Percentiles rank a stretch among this genome's conserved stretches.
Conservation (phyloP, 768 basidiomycete species). For the Epithele typhae region DNA sequence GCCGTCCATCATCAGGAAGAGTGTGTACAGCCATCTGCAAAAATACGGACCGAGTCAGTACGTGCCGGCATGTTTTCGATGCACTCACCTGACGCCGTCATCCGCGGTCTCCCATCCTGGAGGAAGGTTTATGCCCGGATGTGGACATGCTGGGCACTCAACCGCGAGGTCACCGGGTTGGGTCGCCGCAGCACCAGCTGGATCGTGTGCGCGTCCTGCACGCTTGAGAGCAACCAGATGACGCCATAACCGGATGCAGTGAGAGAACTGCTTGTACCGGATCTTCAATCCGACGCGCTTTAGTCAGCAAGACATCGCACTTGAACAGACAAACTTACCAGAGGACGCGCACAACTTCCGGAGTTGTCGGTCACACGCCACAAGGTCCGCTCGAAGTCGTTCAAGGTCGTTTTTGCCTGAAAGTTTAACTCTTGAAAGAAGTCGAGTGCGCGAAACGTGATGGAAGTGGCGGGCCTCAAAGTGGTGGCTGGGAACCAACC, state of each 20-base stretch:
- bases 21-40: slow-evolving; percentile 22
- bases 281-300: slow-evolving; percentile 6
- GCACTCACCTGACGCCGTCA: slow-evolving; percentile 11
- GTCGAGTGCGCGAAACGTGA: slow-evolving; percentile 28
- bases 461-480: slow-evolving; percentile 22
- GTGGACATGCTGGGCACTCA: slow-evolving; percentile 23
- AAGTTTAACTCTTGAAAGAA: slow-evolving; percentile 31
- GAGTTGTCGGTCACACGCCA: slow-evolving; percentile 26
- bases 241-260: slow-evolving; percentile 13
- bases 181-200: slow-evolving; percentile 9
- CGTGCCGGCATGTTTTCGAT: too few relatives aligned
- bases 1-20: slow-evolving; percentile 25
- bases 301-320: too few relatives aligned
- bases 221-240: slow-evolving; percentile 20
- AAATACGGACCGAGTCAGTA: background rate
- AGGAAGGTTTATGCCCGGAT: slow-evolving; percentile 17
- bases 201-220: slow-evolving; percentile 16
- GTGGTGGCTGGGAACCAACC: slow-evolving; percentile 29
- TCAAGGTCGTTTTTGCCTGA: slow-evolving; percentile 29
- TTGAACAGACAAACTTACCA: slow-evolving; percentile 7
- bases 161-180: slow-evolving; percentile 12
- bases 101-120: slow-evolving; percentile 14
- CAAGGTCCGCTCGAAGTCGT: slow-evolving; percentile 29
- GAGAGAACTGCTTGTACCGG: slow-evolving; percentile 12
- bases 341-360: slow-evolving; percentile 4